Evolutionary conservation across 768 basidiomycete genomes (phyloP), one percentile per base, ranked within the genome.

Genomic region (Russula abietina): DNA sequence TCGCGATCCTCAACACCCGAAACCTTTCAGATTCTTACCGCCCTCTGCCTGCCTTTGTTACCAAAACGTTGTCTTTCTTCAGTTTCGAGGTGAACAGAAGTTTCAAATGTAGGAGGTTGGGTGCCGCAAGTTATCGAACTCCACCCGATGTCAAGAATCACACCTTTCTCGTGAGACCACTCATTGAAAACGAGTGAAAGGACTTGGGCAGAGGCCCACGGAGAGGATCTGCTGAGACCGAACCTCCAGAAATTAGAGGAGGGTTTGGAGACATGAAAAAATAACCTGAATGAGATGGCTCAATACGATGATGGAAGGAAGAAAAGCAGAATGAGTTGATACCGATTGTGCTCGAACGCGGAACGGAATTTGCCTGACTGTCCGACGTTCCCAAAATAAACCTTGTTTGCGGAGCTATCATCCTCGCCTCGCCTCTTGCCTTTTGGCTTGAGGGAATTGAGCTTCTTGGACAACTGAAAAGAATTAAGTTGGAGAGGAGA

Each of bases 91-190:
- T 67, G 67, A 16, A 59, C 57, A 22, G 66, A 49, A 26, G 24
- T 38, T 19, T 30, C 30, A 30, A 63, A 60, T 16, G 53, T 55
- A 38, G 60, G 58, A 8, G 63, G 57, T 16, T 55, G 22, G 32
- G 58, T 55, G n/a, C 49, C 28, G 24, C 36, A 55, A 45, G 48
- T 53, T 17, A 62, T 38, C 30, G 26, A 56, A 46, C 61, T 57
- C 65, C 61, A 68, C 17, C 67, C 67, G 17, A 68, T 46, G 39
- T 68, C 67, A 9, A 68, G 51, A 32, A 66, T 30, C 22, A 56
- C 59, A 36, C 61, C 57, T 49, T 55, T 60, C 46, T 61, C 60
- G 28, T 63, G 55, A 24, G 43, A 49, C 67, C 65, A 66, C 26
- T 55, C 59, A 5, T 68, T 68, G 54, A 63, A 61, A 36, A 59